Evolutionary conservation across 768 basidiomycete species (phyloP).

Genomic region (Tricholoma hemisulphureum): DNA sequence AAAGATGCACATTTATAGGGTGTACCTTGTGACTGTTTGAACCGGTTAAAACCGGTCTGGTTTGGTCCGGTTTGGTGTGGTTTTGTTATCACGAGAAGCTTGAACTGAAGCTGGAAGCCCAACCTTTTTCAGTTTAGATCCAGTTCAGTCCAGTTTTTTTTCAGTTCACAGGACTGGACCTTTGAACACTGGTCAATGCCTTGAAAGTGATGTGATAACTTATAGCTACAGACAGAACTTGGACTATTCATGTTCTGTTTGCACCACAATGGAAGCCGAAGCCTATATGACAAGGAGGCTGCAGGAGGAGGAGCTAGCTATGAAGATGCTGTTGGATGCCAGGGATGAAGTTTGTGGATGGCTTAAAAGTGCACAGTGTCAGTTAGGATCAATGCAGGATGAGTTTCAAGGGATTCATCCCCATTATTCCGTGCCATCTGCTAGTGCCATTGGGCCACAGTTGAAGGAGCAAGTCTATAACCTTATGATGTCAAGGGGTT

Average conservation of each 20-base stretch:
- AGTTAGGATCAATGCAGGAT: neutral
- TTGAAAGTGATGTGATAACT: neutral
- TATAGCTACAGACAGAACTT: neutral
- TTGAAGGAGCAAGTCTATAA: neutral
- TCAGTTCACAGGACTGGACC: too few species aligned
- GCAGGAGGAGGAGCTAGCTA: neutral
- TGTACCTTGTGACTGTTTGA: too few species aligned
- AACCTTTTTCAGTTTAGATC: too few species aligned
- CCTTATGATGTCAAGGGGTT: neutral
- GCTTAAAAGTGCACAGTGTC: neutral
- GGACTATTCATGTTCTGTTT: neutral
- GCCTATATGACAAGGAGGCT: neutral
- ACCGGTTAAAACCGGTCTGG: too few species aligned
- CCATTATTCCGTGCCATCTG: neutral
- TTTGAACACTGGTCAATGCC: too few species aligned
- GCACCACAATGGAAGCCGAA: neutral
- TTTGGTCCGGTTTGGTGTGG: too few species aligned
- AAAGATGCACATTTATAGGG: too few species aligned
- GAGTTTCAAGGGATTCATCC: neutral
- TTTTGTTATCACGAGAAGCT: too few species aligned
- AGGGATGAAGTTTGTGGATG: too few species aligned
- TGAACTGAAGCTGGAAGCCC: too few species aligned
- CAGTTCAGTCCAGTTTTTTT: too few species aligned
- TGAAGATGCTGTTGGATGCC: neutral
- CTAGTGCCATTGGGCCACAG: too few species aligned